phyloP scores from a whole-genome alignment of 1,284 basidiomycete species.

The Ganoderma leucocontextum region DNA sequence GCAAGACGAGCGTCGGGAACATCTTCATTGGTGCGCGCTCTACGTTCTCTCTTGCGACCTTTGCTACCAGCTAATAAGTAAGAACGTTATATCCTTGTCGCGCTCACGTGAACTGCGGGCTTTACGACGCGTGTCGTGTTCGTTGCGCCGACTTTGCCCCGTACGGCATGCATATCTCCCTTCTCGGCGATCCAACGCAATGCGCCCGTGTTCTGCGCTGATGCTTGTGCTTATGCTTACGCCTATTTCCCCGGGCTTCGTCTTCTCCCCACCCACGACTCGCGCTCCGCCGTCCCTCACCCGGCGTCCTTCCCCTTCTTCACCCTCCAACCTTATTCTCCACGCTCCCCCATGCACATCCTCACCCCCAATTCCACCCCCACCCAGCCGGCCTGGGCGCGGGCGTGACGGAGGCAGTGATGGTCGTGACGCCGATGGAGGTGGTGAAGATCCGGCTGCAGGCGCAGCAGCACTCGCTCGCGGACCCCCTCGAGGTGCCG shows the following conservation, averaged over 20 bases:
- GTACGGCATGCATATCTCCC: not conserved
- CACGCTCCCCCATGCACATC: not conserved
- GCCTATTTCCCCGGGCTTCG: not conserved
- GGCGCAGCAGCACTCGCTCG: slow-evolving; percentile 97
- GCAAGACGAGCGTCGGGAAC: slow-evolving; percentile 76
- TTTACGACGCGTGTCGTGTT: not conserved
- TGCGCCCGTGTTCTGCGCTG: not conserved
- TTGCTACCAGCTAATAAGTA: not conserved
- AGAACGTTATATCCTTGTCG: no score
- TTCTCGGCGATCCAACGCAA: not conserved
- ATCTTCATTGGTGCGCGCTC: slow-evolving; percentile 77
- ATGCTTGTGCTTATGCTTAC: not conserved
- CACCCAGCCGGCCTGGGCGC: slow-evolving; percentile 79
- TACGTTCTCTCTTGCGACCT: not conserved
- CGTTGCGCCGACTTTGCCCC: not conserved
- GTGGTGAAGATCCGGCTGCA: slow-evolving; percentile 99
- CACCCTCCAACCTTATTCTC: not conserved
- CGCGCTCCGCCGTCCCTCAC: not conserved
- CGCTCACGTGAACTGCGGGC: slow-evolving; percentile 4
- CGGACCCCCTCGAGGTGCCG: slow-evolving; percentile 94
- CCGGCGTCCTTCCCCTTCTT: not conserved
- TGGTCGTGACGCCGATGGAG: slow-evolving; percentile 98
- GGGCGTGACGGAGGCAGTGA: slow-evolving; percentile 93
- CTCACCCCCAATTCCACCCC: not conserved
- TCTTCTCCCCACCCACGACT: not conserved